A percentile compares a stretch with the other conserved stretches of the same genome.
These are phyloP conservation scores for Annulohypoxylon stygium DNA, from an alignment of 495 filamentous ascomycete species.

Conservation along the genomic window DNA sequence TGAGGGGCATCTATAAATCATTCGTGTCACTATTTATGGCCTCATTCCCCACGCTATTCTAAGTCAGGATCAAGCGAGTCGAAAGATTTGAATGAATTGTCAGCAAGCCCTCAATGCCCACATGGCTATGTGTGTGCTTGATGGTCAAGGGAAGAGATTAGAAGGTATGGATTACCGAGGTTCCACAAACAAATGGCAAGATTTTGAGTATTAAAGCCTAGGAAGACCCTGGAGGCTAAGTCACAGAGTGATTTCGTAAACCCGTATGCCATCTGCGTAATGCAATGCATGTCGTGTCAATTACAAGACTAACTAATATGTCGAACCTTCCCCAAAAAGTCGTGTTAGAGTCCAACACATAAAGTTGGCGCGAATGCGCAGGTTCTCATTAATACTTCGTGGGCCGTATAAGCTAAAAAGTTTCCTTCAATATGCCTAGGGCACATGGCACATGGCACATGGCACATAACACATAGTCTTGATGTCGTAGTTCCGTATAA, in stretches of 20 bases:
- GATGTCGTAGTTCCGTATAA: slow-evolving; percentile 17
- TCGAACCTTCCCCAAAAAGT: background rate
- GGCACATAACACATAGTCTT: slow-evolving; percentile 14
- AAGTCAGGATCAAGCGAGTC: background rate
- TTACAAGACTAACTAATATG: background rate
- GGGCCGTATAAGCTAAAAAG: background rate
- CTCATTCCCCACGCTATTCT: background rate
- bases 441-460: slow-evolving; percentile 25
- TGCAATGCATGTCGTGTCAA: slow-evolving; percentile 2
- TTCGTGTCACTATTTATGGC: background rate
- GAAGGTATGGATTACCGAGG: background rate
- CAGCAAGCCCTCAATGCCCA: background rate
- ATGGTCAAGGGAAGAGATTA: background rate
- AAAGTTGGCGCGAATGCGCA: background rate
- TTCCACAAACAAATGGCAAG: background rate
- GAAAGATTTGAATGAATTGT: background rate
- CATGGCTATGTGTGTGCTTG: background rate
- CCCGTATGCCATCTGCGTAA: background rate
- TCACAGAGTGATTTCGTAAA: background rate
- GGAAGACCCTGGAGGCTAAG: background rate
- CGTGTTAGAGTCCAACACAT: background rate
- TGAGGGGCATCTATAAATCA: background rate
- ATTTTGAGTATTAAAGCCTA: background rate
- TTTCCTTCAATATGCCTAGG: slow-evolving; percentile 12
- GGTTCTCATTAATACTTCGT: slow-evolving; percentile 2